A percentile compares a stretch with the other conserved stretches of the same genome.
Conservation (phyloP, 2,329 filamentous ascomycete genomes). For the Cytospora mali region DNA sequence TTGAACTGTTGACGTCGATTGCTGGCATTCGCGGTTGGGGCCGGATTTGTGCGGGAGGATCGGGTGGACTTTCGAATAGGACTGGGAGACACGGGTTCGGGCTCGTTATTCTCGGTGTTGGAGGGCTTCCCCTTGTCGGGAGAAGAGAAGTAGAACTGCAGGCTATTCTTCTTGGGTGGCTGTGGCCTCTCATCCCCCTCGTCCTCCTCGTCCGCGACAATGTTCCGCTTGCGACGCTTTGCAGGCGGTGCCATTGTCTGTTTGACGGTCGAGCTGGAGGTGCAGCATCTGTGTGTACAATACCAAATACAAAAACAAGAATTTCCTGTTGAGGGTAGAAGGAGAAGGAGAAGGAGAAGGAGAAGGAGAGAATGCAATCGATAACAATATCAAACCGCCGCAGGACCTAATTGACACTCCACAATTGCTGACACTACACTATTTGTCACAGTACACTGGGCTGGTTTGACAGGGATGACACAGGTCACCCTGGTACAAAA, state of each 20-base stretch:
- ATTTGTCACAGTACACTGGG: not conserved
- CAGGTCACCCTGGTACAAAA: not conserved
- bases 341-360: not conserved
- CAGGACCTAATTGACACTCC: not conserved
- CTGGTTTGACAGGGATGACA: not conserved
- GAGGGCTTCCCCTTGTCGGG: constrained; percentile 43
- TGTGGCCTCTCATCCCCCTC: constrained; percentile 44
- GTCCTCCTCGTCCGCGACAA: constrained; percentile 54
- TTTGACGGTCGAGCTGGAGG: constrained; percentile 31
- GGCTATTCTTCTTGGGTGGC: constrained; percentile 43
- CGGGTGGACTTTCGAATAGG: constrained; percentile 41
- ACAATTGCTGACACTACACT: not conserved
- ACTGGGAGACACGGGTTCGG: constrained; percentile 45
- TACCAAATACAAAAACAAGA: not conserved
- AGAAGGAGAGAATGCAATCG: not conserved
- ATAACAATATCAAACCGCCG: too few species aligned
- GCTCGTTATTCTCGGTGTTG: constrained; percentile 30
- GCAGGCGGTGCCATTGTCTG: constrained; percentile 57
- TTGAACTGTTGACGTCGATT: constrained; percentile 34
- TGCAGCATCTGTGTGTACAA: constrained; percentile 23
- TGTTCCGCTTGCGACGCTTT: constrained; percentile 62
- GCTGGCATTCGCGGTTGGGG: constrained; percentile 16
- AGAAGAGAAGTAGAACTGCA: constrained; percentile 59
- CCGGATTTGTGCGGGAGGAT: constrained; percentile 27
- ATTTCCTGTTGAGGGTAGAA: not conserved